phyloP scores from a whole-genome alignment of 2,329 filamentous ascomycete species.

The Myrmaecium sp. region DNA sequence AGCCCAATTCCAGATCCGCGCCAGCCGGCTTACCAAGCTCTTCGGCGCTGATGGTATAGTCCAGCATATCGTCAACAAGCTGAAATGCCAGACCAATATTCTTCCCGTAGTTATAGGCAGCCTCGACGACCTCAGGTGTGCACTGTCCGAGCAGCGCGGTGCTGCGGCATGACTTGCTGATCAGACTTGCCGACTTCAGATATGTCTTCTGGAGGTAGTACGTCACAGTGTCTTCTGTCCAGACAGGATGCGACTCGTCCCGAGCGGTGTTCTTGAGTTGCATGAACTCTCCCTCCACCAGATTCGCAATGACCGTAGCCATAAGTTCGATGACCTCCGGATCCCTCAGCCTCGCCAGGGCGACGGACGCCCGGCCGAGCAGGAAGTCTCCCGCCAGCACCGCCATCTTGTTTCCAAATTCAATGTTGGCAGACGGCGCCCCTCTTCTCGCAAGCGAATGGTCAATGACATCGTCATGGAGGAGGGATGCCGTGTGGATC shows the following conservation, averaged over 20 bases:
- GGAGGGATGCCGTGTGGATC: conserved; percentile 88
- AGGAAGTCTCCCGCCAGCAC: conserved; percentile 95
- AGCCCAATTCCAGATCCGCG: conserved; percentile 79
- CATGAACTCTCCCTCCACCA: conserved; percentile 99
- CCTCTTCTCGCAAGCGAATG: conserved; percentile 73
- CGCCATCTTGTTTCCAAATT: conserved; percentile 98
- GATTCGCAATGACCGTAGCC: conserved; percentile 89
- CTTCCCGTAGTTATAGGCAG: conserved; percentile 80
- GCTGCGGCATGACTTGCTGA: conserved; percentile 88
- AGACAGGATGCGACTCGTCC: conserved; percentile 70
- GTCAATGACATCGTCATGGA: conserved; percentile 98
- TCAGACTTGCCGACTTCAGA: conserved; percentile 86
- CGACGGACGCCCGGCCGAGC: conserved; percentile 81
- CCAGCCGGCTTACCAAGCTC: conserved; percentile 91
- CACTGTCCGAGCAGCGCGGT: conserved; percentile 71
- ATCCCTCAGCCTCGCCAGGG: conserved; percentile 74
- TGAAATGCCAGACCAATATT: conserved; percentile 93
- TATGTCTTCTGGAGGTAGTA: conserved; percentile 99
- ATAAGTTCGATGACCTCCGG: conserved; percentile 89
- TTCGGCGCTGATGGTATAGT: conserved; percentile 73
- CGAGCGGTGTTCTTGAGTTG: conserved; percentile 90
- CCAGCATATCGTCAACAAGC: conserved; percentile 92
- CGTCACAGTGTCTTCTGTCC: conserved; percentile 72
- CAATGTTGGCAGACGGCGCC: conserved; percentile 74
- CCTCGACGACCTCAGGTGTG: conserved; percentile 65